These are phyloP conservation scores for Aspergillus alliaceus DNA, from an alignment of 2,329 filamentous ascomycete genomes.

Conservation along the genomic window DNA sequence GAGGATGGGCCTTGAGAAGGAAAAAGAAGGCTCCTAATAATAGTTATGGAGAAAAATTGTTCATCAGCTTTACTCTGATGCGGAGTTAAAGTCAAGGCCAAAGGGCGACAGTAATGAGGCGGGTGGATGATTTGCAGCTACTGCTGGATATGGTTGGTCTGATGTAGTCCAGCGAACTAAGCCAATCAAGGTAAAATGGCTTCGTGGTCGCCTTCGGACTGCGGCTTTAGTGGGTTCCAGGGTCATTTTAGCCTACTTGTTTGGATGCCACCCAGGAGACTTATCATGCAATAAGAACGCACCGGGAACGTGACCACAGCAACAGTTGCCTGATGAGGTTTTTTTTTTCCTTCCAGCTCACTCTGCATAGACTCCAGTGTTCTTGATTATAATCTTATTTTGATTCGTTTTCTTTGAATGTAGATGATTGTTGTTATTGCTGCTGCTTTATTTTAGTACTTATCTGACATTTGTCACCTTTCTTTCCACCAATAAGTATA, in stretches of 20 bases:
- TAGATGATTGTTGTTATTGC: no score
- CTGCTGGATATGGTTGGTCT: constrained; percentile 1
- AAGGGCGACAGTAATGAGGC: background rate
- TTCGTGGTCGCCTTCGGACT: background rate
- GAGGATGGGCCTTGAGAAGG: background rate
- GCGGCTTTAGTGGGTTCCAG: constrained; percentile 2
- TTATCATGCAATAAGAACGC: constrained; percentile 2
- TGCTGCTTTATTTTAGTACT: no score
- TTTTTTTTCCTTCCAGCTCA: background rate
- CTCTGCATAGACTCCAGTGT: background rate
- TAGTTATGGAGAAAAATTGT: background rate
- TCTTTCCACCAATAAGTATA: background rate
- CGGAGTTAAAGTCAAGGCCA: no score
- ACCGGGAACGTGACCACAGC: constrained; percentile 1
- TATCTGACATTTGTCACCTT: background rate
- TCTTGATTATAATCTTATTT: no score
- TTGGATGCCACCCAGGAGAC: background rate
- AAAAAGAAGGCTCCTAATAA: background rate
- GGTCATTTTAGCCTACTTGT: constrained; percentile 5
- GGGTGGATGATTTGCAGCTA: constrained; percentile 14
- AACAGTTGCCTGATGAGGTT: background rate
- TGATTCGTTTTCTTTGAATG: background rate
- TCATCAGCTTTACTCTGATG: background rate
- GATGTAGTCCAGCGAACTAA: background rate
- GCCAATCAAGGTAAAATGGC: background rate